Evolutionary conservation across 2,329 filamentous ascomycete genomes (phyloP).

Genomic region (Penicillium concentricum): DNA sequence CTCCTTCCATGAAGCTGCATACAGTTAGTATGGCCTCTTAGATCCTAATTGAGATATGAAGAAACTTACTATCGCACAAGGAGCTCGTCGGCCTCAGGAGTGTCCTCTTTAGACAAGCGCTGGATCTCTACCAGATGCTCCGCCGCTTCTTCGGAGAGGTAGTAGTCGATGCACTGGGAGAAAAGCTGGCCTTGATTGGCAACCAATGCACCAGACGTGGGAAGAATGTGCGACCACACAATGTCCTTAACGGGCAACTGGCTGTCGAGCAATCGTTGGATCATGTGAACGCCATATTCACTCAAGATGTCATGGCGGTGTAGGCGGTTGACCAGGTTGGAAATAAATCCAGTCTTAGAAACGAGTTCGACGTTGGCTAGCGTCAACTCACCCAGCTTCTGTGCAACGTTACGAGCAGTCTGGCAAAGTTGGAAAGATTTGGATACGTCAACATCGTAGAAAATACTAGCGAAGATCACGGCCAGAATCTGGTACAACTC

Average conservation of each 20-base stretch:
- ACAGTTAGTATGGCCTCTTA: slow-evolving; percentile 10
- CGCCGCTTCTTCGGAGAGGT: slow-evolving; percentile 51
- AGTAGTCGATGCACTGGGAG: slow-evolving; percentile 58
- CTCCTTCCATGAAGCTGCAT: slow-evolving; percentile 42
- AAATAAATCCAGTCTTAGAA: slow-evolving; percentile 42
- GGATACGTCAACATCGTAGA: slow-evolving; percentile 55
- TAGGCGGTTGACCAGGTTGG: slow-evolving; percentile 41
- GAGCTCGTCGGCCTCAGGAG: slow-evolving; percentile 47
- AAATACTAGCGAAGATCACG: slow-evolving; percentile 53
- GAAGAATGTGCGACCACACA: slow-evolving; percentile 58
- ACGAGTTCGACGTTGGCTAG: slow-evolving; percentile 51
- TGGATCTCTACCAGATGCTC: slow-evolving; percentile 51
- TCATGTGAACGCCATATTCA: slow-evolving; percentile 57
- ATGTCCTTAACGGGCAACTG: slow-evolving; percentile 50
- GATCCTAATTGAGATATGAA: background rate
- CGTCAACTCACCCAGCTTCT: slow-evolving; percentile 51
- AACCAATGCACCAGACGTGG: slow-evolving; percentile 57
- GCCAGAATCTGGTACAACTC: slow-evolving; percentile 56
- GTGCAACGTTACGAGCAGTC: slow-evolving; percentile 48
- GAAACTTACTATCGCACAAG: slow-evolving; percentile 52
- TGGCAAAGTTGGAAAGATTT: slow-evolving; percentile 54
- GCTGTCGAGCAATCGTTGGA: slow-evolving; percentile 51
- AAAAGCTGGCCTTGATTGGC: slow-evolving; percentile 60
- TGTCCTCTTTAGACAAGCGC: slow-evolving; percentile 47
- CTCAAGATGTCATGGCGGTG: slow-evolving; percentile 46